Percentiles rank a stretch among this genome's conserved stretches.
These are phyloP conservation scores for Hypoxylon sp. DNA, from an alignment of 2,329 filamentous ascomycete genomes.

Conservation along the genomic window DNA sequence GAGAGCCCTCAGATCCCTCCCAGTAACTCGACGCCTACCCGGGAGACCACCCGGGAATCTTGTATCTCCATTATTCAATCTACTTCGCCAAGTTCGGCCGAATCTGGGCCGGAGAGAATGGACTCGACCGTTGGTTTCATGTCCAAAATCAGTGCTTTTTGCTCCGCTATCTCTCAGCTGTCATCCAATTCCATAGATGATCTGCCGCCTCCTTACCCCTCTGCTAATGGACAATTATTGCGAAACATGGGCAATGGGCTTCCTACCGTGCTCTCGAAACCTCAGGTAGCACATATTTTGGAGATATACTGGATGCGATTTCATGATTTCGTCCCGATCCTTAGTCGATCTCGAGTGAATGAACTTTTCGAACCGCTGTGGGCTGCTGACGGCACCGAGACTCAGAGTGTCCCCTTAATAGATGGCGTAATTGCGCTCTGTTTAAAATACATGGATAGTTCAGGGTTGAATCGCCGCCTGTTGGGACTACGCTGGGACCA, in stretches of 20 bases:
- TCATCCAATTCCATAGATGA: constrained; percentile 26
- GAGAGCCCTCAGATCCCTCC: constrained; percentile 10
- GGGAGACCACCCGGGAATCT: background rate
- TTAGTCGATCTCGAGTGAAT: constrained; percentile 24
- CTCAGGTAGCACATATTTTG: constrained; percentile 24
- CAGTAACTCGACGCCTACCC: background rate
- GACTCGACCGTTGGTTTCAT: constrained; percentile 36
- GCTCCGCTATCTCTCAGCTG: constrained; percentile 32
- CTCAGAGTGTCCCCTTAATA: too few relatives aligned
- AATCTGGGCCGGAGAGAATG: constrained; percentile 11
- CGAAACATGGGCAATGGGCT: constrained; percentile 13
- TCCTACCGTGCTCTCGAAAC: constrained; percentile 24
- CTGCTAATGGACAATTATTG: constrained; percentile 20
- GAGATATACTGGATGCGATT: constrained; percentile 35
- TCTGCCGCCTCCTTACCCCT: constrained; percentile 28
- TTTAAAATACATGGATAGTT: constrained; percentile 30
- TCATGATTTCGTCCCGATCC: constrained; percentile 30
- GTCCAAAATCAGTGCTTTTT: constrained; percentile 37
- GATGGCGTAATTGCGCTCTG: too few relatives aligned
- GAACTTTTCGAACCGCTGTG: constrained; percentile 20
- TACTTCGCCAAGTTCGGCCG: background rate
- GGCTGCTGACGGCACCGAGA: too few relatives aligned
- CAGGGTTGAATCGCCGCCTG: constrained; percentile 34
- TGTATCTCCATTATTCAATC: background rate
- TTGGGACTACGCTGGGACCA: constrained; percentile 28